Evolutionary conservation across 192 early-diverging fungal species (phyloP).

Genomic region (Diversispora eburnea): DNA sequence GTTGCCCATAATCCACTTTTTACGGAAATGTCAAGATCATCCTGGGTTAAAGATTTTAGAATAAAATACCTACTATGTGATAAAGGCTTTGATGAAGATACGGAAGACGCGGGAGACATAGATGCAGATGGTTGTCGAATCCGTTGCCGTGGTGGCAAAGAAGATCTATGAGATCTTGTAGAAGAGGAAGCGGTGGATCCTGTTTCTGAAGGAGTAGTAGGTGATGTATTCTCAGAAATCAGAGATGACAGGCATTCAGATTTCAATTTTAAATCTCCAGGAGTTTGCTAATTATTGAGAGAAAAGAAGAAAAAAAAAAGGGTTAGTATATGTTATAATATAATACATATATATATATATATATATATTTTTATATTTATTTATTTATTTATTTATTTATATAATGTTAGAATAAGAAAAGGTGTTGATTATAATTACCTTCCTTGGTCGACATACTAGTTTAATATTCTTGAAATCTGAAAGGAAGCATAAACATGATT

Average conservation of each 20-base stretch:
- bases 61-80: slow-evolving; percentile 44
- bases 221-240: slow-evolving; percentile 25
- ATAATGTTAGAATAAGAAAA: neutral
- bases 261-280: slow-evolving; percentile 27
- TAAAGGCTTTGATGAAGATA: slow-evolving; percentile 33
- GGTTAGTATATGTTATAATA: neutral
- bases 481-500: neutral
- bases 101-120: slow-evolving; percentile 25
- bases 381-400: too few relatives aligned
- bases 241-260: neutral
- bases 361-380: too few relatives aligned
- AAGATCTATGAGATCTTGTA: slow-evolving; percentile 29
- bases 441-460: slow-evolving; percentile 45
- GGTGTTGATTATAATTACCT: slow-evolving; percentile 22
- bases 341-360: too few relatives aligned
- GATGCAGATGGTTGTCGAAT: slow-evolving; percentile 23
- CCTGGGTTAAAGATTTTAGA: slow-evolving; percentile 47
- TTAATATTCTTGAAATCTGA: slow-evolving; percentile 43
- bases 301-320: too few relatives aligned
- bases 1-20: slow-evolving; percentile 49
- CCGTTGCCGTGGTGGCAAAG: slow-evolving; percentile 20
- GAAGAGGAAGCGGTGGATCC: slow-evolving; percentile 23
- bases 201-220: slow-evolving; percentile 20
- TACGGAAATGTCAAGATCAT: slow-evolving; percentile 50
- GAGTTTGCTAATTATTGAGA: slow-evolving; percentile 4